Percentiles rank a stretch among this genome's conserved stretches.
These are phyloP conservation scores for Cryptosporidium viatorum DNA, from an alignment of 169 alveolate species.

Conservation along the genomic window DNA sequence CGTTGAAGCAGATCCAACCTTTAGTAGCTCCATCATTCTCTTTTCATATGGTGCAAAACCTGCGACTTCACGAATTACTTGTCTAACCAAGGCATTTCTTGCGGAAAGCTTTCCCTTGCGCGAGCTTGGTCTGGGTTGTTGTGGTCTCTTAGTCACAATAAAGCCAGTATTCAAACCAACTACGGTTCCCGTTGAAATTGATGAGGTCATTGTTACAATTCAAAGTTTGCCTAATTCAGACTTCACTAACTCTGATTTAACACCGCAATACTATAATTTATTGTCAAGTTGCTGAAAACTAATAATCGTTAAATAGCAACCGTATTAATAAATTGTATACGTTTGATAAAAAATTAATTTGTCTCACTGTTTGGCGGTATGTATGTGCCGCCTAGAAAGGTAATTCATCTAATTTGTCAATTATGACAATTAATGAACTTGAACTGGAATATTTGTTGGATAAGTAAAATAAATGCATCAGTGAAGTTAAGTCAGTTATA, in stretches of 20 bases:
- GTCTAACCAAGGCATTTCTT: slow-evolving; percentile 91
- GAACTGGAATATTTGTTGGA: neutral
- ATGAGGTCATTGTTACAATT: slow-evolving; percentile 32
- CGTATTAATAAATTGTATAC: neutral
- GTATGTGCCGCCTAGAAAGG: neutral
- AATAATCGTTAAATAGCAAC: neutral
- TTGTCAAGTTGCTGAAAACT: neutral
- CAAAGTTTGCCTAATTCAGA: neutral
- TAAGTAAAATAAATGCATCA: too few species aligned
- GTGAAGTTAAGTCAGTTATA: neutral
- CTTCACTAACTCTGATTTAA: neutral
- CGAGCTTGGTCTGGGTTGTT: slow-evolving; percentile 85
- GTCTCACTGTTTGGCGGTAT: neutral
- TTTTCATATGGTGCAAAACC: slow-evolving; percentile 99
- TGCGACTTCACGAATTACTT: slow-evolving; percentile 95
- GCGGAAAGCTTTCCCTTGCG: slow-evolving; percentile 90
- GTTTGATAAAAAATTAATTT: too few species aligned
- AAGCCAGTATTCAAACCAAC: slow-evolving; percentile 87
- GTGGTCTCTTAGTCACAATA: slow-evolving; percentile 84
- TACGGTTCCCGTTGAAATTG: slow-evolving; percentile 62
- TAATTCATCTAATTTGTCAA: neutral
- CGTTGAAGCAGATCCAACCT: slow-evolving; percentile 97
- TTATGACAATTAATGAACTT: neutral
- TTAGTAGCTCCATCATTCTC: slow-evolving; percentile 96
- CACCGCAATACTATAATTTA: neutral